Conservation (phyloP, 805 yeast species). For the Suhomyces prunicola region DNA sequence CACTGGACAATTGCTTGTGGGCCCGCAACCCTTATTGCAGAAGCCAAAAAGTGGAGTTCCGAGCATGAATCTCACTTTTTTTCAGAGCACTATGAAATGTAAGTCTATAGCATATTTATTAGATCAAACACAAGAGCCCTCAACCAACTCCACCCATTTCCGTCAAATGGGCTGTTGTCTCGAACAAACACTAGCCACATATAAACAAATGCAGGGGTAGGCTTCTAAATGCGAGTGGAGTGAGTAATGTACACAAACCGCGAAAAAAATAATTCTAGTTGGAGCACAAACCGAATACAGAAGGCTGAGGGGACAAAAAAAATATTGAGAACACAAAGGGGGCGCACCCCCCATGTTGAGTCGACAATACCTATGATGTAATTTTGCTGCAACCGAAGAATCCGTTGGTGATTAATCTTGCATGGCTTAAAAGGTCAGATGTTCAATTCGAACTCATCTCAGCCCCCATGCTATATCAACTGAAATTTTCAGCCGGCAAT, state of each 20-base stretch:
- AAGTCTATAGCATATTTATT: neutral
- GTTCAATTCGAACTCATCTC: neutral
- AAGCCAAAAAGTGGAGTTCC: constrained; percentile 38
- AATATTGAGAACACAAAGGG: neutral
- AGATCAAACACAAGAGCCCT: neutral
- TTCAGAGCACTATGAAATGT: constrained; percentile 44
- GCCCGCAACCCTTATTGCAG: constrained; percentile 42
- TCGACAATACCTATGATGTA: neutral
- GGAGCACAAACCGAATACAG: neutral
- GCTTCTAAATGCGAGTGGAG: no score
- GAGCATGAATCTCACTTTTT: constrained; percentile 34
- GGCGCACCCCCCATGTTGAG: neutral
- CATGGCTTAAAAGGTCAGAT: neutral
- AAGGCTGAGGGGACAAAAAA: neutral
- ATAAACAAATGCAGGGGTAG: no score
- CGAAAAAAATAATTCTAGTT: no score
- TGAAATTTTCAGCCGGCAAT: neutral
- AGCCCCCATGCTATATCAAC: neutral
- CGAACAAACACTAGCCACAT: no score
- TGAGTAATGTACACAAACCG: no score
- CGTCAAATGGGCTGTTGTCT: no score
- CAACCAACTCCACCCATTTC: no score
- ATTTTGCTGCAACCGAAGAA: neutral
- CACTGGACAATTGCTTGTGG: constrained; percentile 63
- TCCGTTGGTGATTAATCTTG: neutral